These are phyloP conservation scores for Boeremia exigua DNA, from an alignment of 2,329 filamentous ascomycete genomes.

Conservation along the genomic window DNA sequence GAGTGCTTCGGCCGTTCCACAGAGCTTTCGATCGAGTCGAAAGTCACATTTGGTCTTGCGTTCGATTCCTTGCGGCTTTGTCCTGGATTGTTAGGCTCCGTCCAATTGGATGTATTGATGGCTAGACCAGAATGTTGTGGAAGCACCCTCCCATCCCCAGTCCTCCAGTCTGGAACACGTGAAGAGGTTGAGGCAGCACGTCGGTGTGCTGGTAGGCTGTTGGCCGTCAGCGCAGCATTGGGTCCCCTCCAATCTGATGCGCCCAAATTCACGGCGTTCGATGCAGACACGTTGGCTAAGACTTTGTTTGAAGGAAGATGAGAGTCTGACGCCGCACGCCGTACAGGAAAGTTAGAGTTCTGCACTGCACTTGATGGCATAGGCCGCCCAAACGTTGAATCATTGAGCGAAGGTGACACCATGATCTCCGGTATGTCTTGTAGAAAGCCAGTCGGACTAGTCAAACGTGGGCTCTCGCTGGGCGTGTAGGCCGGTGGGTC, in stretches of 20 bases:
- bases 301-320: background rate
- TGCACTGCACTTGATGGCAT: background rate
- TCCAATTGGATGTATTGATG: background rate
- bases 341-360: background rate
- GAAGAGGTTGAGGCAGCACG: slow-evolving; percentile 5
- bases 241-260: background rate
- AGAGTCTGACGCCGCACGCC: slow-evolving; percentile 12
- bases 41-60: slow-evolving; percentile 1
- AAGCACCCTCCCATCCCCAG: background rate
- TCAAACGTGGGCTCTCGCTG: background rate
- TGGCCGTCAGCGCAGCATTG: background rate
- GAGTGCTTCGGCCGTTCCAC: background rate
- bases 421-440: slow-evolving; percentile 4
- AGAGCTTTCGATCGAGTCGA: slow-evolving; percentile 5
- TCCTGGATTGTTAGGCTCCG: background rate
- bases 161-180: background rate
- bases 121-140: background rate
- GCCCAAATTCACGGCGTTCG: background rate
- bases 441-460: slow-evolving; percentile 1
- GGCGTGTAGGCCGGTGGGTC: slow-evolving; percentile 7
- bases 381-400: background rate
- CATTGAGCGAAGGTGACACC: background rate
- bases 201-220: background rate
- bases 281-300: background rate
- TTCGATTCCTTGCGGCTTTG: background rate